Conservation (phyloP, 805 yeast species). For the Vanderwaltozyma tropicalis region DNA sequence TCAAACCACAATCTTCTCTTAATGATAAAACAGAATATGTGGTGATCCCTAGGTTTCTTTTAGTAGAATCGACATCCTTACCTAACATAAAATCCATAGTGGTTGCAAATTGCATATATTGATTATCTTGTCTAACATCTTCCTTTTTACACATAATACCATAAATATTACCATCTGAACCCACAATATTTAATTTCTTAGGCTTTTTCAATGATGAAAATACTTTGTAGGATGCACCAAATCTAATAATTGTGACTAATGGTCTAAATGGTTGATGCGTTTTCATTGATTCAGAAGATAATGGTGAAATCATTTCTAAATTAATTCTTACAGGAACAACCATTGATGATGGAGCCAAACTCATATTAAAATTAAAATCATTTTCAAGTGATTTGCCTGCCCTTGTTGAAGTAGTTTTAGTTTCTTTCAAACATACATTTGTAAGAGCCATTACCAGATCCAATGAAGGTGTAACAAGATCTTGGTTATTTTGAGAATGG, state of each 20-base stretch:
- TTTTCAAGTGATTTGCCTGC: slow-evolving; percentile 26
- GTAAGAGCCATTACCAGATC: slow-evolving; percentile 16
- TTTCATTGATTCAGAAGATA: slow-evolving; percentile 34
- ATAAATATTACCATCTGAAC: slow-evolving; percentile 68
- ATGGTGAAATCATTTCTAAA: slow-evolving; percentile 56
- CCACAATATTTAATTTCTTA: slow-evolving; percentile 59
- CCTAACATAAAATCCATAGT: slow-evolving; percentile 67
- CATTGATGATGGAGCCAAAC: slow-evolving; percentile 37
- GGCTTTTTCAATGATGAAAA: slow-evolving; percentile 84
- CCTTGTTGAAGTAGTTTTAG: slow-evolving; percentile 14
- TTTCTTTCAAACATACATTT: slow-evolving; percentile 20
- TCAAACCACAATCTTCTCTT: slow-evolving; percentile 77
- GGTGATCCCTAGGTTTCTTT: slow-evolving; percentile 57
- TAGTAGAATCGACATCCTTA: slow-evolving; percentile 60
- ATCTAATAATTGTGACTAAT: slow-evolving; percentile 45
- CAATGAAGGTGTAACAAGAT: slow-evolving; percentile 18
- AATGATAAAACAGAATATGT: slow-evolving; percentile 86
- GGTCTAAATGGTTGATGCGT: slow-evolving; percentile 37
- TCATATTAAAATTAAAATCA: slow-evolving; percentile 36
- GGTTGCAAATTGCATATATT: slow-evolving; percentile 79
- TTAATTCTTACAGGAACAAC: slow-evolving; percentile 70
- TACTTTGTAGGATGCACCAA: slow-evolving; percentile 60
- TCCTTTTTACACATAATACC: slow-evolving; percentile 78
- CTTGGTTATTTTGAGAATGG: slow-evolving; percentile 4
- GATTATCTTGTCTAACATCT: slow-evolving; percentile 91